A percentile compares a stretch with the other conserved stretches of the same genome.
Evolutionary conservation across 176 grass and related monocot genomes (phyloP).

Genomic region (bread wheat (Triticum aestivum)): DNA sequence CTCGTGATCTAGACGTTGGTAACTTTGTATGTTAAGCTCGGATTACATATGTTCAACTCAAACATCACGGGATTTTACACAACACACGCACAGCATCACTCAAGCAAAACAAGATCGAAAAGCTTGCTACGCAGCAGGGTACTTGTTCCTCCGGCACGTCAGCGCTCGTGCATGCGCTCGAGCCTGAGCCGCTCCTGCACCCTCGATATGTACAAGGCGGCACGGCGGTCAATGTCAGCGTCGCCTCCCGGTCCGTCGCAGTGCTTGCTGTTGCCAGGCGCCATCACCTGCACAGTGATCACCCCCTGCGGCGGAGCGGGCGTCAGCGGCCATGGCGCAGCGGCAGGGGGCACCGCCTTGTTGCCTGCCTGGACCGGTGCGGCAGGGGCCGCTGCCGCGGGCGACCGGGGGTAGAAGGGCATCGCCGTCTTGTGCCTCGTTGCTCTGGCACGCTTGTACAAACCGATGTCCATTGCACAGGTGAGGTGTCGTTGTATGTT

Average conservation of each 20-base stretch:
- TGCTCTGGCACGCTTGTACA: conserved; percentile 36
- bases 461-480: conserved; percentile 21
- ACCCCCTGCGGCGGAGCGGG: background rate
- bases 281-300: conserved; percentile 12
- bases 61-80: background rate
- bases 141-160: conserved; percentile 33
- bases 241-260: background rate
- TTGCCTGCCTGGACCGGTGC: conserved; percentile 3
- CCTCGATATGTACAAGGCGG: conserved; percentile 48
- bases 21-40: too few species aligned
- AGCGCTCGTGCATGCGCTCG: conserved; percentile 34
- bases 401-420: background rate
- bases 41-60: background rate
- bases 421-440: conserved; percentile 29
- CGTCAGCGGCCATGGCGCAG: background rate
- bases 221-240: conserved; percentile 38
- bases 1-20: too few species aligned
- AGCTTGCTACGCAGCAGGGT: background rate
- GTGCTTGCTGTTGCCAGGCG: background rate
- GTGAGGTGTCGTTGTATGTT: background rate
- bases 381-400: too few species aligned
- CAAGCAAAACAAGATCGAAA: background rate
- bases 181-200: conserved; percentile 63
- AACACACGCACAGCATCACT: background rate
- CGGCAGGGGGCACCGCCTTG: conserved; percentile 6